Evolutionary conservation across 306 rosid genomes (phyloP).

Genomic region (Malus asiatica): DNA sequence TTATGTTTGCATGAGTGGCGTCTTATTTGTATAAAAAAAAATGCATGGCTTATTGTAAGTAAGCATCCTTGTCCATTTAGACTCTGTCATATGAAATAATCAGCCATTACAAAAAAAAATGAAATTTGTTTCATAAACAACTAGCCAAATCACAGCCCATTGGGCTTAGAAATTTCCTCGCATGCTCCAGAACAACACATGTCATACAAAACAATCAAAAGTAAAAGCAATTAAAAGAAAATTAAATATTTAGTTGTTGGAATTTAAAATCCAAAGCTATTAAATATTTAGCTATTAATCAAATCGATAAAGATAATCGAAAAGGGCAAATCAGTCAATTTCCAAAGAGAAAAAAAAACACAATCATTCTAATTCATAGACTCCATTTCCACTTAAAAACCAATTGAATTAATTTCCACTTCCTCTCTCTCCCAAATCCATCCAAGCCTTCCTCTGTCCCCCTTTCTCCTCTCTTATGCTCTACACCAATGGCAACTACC

Average conservation of each 20-base stretch:
- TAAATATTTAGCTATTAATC: background rate
- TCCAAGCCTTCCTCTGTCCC: background rate
- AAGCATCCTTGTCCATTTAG: background rate
- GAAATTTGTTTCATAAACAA: no score
- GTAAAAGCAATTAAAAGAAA: no score
- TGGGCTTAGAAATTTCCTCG: background rate
- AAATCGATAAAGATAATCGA: background rate
- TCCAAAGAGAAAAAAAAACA: no score
- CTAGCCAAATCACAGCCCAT: background rate
- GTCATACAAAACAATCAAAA: background rate
- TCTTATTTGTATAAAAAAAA: no score
- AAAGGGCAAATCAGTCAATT: constrained; percentile 5
- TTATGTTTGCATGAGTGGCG: no score
- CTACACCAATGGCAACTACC: constrained; percentile 23
- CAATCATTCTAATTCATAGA: background rate
- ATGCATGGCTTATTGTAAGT: background rate
- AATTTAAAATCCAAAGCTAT: background rate
- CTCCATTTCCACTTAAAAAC: background rate
- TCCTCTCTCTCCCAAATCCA: background rate
- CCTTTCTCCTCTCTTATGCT: background rate
- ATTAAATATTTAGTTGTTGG: no score
- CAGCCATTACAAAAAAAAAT: no score
- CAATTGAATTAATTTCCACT: background rate
- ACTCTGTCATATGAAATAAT: no score
- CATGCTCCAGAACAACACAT: background rate